Evolutionary conservation across 2,329 filamentous ascomycete genomes (phyloP).

Genomic region (Talaromyces sp.): DNA sequence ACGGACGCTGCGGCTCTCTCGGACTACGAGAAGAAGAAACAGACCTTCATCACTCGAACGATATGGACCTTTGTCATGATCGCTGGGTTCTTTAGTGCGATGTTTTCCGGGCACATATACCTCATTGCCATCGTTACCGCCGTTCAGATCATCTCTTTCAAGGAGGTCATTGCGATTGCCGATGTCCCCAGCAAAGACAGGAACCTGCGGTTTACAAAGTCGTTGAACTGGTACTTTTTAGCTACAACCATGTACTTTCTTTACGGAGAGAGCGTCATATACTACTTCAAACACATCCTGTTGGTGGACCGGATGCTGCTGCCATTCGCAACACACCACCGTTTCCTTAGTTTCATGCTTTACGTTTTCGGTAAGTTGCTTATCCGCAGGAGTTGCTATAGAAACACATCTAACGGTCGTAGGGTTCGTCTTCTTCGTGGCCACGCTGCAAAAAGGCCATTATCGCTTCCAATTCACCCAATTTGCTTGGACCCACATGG

Average conservation of each 20-base stretch:
- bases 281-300: conserved; percentile 99
- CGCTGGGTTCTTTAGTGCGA: conserved; percentile 80
- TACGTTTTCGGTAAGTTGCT: conserved; percentile 81
- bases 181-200: conserved; percentile 90
- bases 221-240: conserved; percentile 98
- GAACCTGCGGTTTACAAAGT: conserved; percentile 90
- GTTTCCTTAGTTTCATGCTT: conserved; percentile 97
- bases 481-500: conserved; percentile 99
- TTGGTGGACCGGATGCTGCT: conserved; percentile 90
- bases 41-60: conserved; percentile 92
- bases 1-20: conserved; percentile 47
- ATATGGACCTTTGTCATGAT: conserved; percentile 99
- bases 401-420: conserved; percentile 20
- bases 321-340: conserved; percentile 92
- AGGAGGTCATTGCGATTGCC: conserved; percentile 97
- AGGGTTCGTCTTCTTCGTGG: conserved; percentile 99
- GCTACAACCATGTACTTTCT: conserved; percentile 99
- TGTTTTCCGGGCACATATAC: conserved; percentile 97
- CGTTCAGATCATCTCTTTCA: conserved; percentile 95
- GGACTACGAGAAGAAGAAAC: conserved; percentile 98
- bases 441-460: conserved; percentile 88
- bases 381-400: not conserved
- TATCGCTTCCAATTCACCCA: conserved; percentile 99
- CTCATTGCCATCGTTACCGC: conserved; percentile 90
- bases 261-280: conserved; percentile 98